Conservation (phyloP, 106 monocot species). For the Alisma plantagoaquatica region DNA sequence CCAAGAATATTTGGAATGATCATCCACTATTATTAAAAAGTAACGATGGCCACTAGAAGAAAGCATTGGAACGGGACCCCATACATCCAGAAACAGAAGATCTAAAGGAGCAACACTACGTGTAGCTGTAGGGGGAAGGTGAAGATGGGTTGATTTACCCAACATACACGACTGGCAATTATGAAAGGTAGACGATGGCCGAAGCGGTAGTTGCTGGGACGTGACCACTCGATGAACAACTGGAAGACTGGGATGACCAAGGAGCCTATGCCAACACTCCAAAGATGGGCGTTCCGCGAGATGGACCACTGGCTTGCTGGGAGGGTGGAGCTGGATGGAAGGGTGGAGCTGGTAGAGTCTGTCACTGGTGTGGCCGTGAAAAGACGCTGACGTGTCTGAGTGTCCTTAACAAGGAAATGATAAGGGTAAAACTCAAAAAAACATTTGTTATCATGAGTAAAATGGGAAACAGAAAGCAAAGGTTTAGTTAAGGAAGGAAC, state of each 20-base stretch:
- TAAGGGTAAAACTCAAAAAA: not conserved
- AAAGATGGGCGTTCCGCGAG: too few relatives aligned
- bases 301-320: not conserved
- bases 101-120: not conserved
- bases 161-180: not conserved
- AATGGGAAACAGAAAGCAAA: not conserved
- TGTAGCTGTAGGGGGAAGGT: not conserved
- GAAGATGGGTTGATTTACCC: not conserved
- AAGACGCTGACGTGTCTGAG: not conserved
- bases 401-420: not conserved
- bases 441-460: not conserved
- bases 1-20: slow-evolving; percentile 1
- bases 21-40: slow-evolving; percentile 4
- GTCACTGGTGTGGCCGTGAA: too few relatives aligned
- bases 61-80: not conserved
- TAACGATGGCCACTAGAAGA: not conserved
- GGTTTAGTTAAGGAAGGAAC: not conserved
- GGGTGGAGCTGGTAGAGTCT: not conserved
- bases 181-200: too few relatives aligned
- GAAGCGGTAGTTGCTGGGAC: not conserved
- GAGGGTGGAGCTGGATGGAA: not conserved
- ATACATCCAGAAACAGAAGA: not conserved
- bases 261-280: not conserved
- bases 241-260: not conserved
- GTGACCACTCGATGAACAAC: not conserved